A percentile compares a stretch with the other conserved stretches of the same genome.
phyloP scores from a whole-genome alignment of 2,329 filamentous ascomycete genomes.

The Juglanconis juglandina region DNA sequence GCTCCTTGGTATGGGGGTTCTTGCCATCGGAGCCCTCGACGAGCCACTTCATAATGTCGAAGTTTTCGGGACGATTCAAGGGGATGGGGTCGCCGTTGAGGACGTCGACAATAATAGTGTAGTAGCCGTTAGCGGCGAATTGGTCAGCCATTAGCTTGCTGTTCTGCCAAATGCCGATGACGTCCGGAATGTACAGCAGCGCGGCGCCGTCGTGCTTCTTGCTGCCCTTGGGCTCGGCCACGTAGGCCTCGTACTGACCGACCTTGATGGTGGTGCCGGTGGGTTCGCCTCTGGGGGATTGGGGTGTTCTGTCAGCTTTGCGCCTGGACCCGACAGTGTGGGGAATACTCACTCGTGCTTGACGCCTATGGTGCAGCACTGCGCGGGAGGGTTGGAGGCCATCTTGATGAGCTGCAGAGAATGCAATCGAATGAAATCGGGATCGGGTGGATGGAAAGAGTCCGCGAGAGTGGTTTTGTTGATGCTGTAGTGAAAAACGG shows the following conservation, averaged over 20 bases:
- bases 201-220: constrained; percentile 38
- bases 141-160: constrained; percentile 68
- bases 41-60: constrained; percentile 43
- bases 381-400: constrained; percentile 50
- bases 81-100: constrained; percentile 64
- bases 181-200: constrained; percentile 46
- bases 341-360: constrained; percentile 48
- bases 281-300: constrained; percentile 44
- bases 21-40: constrained; percentile 43
- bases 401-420: constrained; percentile 31
- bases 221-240: constrained; percentile 43
- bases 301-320: background rate
- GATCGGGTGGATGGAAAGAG: background rate
- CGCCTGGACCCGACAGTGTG: background rate
- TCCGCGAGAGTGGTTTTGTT: no score
- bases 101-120: constrained; percentile 65
- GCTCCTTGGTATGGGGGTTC: constrained; percentile 44
- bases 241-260: constrained; percentile 46
- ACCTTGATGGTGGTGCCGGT: constrained; percentile 45
- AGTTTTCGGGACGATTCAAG: constrained; percentile 44
- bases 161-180: constrained; percentile 56
- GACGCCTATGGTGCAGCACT: constrained; percentile 51
- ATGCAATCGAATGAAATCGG: no score
- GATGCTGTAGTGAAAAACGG: background rate
- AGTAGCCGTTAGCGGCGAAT: constrained; percentile 70